A percentile compares a stretch with the other conserved stretches of the same genome.
Evolutionary conservation across 192 early-diverging fungal species (phyloP).

Genomic region (Geranomyces variabilis): DNA sequence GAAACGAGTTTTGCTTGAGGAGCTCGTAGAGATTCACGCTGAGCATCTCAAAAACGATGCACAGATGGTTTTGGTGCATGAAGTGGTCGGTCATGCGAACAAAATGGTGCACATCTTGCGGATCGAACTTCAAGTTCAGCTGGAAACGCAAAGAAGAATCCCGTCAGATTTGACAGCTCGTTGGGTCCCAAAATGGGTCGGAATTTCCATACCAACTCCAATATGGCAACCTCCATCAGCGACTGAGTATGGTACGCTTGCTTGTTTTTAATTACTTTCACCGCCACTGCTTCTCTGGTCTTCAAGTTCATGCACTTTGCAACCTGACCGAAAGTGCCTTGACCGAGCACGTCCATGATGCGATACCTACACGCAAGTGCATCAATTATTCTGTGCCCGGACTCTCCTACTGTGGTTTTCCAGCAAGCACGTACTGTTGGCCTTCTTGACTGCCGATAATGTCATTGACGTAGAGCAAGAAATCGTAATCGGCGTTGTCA

Average conservation of each 20-base stretch:
- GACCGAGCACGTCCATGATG: constrained; percentile 91
- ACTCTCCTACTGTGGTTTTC: no score
- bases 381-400: no score
- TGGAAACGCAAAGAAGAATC: constrained; percentile 28
- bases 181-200: neutral
- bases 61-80: constrained; percentile 90
- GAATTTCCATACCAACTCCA: constrained; percentile 67
- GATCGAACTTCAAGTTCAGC: constrained; percentile 89
- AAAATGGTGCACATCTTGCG: constrained; percentile 86
- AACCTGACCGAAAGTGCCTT: constrained; percentile 99
- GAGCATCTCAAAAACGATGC: constrained; percentile 96
- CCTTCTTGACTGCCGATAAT: constrained; percentile 89
- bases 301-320: constrained; percentile 93
- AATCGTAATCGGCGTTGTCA: constrained; percentile 96
- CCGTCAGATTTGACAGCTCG: neutral
- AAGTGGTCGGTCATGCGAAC: constrained; percentile 89
- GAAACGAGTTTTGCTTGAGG: constrained; percentile 96
- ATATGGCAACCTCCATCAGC: constrained; percentile 94
- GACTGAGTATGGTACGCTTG: constrained; percentile 97
- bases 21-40: constrained; percentile 97
- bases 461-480: constrained; percentile 96
- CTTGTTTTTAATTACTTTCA: constrained; percentile 99
- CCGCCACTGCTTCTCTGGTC: constrained; percentile 87
- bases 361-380: constrained; percentile 73
- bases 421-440: constrained; percentile 79